Conservation (phyloP, 495 filamentous ascomycete species). For the Niebla homalea region DNA sequence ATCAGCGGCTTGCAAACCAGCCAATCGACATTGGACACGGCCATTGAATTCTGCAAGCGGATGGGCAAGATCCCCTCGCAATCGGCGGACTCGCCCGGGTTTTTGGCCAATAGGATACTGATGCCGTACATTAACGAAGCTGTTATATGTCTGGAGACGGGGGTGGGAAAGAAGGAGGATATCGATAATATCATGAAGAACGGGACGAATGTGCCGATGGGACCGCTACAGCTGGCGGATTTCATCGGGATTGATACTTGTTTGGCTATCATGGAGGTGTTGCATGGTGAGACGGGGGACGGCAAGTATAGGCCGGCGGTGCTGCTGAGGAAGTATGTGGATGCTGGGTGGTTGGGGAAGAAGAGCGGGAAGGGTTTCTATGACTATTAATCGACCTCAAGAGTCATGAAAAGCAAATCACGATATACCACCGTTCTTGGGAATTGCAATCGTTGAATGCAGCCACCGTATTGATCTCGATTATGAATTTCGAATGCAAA, state of each 20-base stretch:
- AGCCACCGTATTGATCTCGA: too few relatives aligned
- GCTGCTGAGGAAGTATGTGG: slow-evolving; percentile 84
- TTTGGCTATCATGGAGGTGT: slow-evolving; percentile 89
- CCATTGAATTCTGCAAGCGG: slow-evolving; percentile 66
- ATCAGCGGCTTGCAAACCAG: slow-evolving; percentile 90
- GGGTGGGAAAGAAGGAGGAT: slow-evolving; percentile 70
- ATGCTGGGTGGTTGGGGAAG: slow-evolving; percentile 95
- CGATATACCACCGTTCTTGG: too few relatives aligned
- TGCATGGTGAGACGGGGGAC: slow-evolving; percentile 84
- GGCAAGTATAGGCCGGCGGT: slow-evolving; percentile 87
- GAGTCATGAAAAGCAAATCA: too few relatives aligned
- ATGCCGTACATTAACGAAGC: slow-evolving; percentile 99
- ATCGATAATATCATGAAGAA: slow-evolving; percentile 99
- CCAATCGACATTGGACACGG: slow-evolving; percentile 60
- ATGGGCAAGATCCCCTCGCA: slow-evolving; percentile 90
- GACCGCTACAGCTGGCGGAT: slow-evolving; percentile 82
- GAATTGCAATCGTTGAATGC: too few relatives aligned
- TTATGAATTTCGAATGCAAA: too few relatives aligned
- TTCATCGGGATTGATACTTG: slow-evolving; percentile 98
- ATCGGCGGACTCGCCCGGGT: slow-evolving; percentile 82
- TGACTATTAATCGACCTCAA: slow-evolving; percentile 42
- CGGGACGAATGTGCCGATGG: slow-evolving; percentile 97
- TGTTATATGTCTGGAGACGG: slow-evolving; percentile 90
- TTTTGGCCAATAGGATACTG: slow-evolving; percentile 89
- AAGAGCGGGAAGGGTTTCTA: slow-evolving; percentile 97